phyloP scores from a whole-genome alignment of 345 rosid species.

The Eucalyptus decipiens region DNA sequence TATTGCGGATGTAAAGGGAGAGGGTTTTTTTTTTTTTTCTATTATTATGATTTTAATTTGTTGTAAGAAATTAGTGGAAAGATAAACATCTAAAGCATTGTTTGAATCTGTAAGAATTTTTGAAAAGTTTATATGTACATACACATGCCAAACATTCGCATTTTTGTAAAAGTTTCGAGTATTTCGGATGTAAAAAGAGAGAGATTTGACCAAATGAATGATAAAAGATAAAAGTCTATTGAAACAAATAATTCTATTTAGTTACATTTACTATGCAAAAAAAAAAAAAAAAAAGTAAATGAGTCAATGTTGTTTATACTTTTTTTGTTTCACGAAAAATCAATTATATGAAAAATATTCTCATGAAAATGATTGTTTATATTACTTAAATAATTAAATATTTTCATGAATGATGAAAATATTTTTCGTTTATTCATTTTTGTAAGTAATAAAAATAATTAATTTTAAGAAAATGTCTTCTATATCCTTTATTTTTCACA shows the following conservation, averaged over 20 bases:
- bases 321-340: background rate
- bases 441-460: background rate
- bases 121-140: background rate
- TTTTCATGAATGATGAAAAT: too few species aligned
- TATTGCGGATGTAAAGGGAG: background rate
- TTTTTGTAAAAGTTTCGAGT: background rate
- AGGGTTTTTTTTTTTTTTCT: background rate
- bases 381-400: too few species aligned
- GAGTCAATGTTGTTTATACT: background rate
- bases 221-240: background rate
- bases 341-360: background rate
- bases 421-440: background rate
- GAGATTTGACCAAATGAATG: background rate
- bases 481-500: background rate
- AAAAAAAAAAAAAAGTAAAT: fast-evolving
- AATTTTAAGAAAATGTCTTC: background rate
- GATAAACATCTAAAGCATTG: background rate
- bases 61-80: background rate
- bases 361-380: too few species aligned
- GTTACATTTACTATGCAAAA: background rate
- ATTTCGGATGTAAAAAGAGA: background rate
- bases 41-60: background rate
- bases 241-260: background rate
- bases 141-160: background rate
- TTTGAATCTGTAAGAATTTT: background rate